Conservation (phyloP, 1,284 basidiomycete species). For the Ganoderma multipileum region DNA sequence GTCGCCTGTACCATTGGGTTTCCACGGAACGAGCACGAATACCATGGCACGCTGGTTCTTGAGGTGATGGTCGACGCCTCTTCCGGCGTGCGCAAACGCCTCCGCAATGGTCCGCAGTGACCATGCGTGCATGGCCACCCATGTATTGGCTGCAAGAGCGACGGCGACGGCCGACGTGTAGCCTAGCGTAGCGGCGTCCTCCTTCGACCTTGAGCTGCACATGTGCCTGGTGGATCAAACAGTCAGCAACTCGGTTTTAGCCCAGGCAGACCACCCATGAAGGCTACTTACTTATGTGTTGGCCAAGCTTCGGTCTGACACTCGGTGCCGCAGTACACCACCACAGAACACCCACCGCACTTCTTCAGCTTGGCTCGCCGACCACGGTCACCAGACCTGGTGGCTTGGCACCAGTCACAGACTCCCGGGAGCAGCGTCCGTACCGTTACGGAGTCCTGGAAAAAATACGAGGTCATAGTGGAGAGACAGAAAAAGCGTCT, state of each 20-base stretch:
- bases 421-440: background rate
- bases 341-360: background rate
- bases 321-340: background rate
- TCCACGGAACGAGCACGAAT: background rate
- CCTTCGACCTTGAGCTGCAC: background rate
- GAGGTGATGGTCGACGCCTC: background rate
- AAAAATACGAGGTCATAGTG: background rate
- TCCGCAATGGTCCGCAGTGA: background rate
- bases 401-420: conserved; percentile 5
- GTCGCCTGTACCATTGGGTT: background rate
- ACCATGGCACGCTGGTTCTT: background rate
- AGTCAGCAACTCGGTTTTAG: background rate
- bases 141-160: background rate
- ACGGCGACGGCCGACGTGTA: background rate
- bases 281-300: background rate
- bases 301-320: background rate
- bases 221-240: background rate
- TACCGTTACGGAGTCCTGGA: background rate
- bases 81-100: background rate
- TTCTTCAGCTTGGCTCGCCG: background rate
- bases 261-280: background rate
- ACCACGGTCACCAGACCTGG: background rate
- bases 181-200: background rate
- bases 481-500: background rate
- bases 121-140: background rate